Evolutionary conservation across 345 rosid genomes (phyloP), one percentile per base, ranked within the genome.

Genomic region (Euclidium syriacum): DNA sequence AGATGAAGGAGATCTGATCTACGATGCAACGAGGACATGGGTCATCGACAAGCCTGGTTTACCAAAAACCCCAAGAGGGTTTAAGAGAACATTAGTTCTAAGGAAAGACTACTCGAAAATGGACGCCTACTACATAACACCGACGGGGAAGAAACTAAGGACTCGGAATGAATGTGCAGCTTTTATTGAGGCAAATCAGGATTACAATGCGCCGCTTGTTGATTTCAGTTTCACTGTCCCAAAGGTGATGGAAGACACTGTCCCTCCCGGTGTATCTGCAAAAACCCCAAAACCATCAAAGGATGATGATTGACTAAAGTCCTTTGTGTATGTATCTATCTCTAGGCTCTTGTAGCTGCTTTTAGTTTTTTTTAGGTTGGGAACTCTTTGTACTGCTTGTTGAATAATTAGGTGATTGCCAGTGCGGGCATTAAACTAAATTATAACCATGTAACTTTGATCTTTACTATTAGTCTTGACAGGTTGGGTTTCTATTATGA

Each of bases 1-100:
- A n/a, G n/a, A n/a, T n/a, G n/a, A n/a, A n/a, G n/a, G n/a, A n/a
- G n/a, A n/a, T n/a, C n/a, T n/a, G n/a, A n/a, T n/a, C n/a, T n/a
- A n/a, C n/a, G n/a, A n/a, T n/a, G n/a, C n/a, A n/a, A n/a, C n/a
- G n/a, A n/a, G n/a, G n/a, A n/a, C n/a, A n/a, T n/a, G n/a, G n/a
- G n/a, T n/a, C 62, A 75, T 83, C 22, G 92, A 85, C 75, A 81
- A 19, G 73, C 92, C 89, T 38, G 83, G 83, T 64, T 29, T 83
- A 42, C 88, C 91, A 2, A 85, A 75, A 74, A 80, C 91, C 10
- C 92, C 92, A 0, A 64, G 42, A 62, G 92, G 92, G 52, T 85
- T 85, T 76, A 80, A 71, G 71, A 72, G 92, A 63, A 77, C 76
- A 59, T 74, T 85, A 71, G 71, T 79, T 32, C 85, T 85, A 2